Evolutionary conservation across 176 grass and related monocot species (phyloP).

Genomic region (Ananas comosus): DNA sequence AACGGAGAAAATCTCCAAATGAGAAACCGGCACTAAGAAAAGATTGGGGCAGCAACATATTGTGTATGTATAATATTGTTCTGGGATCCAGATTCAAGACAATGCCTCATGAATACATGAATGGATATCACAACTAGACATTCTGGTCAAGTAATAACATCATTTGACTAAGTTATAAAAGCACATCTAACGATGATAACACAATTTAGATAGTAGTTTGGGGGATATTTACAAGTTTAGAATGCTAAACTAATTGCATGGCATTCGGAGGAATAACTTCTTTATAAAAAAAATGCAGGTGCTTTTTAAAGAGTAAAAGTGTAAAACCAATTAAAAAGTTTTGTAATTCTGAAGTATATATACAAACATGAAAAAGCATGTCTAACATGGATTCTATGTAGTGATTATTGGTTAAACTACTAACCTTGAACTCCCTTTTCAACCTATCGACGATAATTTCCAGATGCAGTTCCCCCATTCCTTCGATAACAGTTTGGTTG

Average conservation of each 20-base stretch:
- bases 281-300: background rate
- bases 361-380: background rate
- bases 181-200: no score
- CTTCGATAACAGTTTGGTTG: slow-evolving; percentile 99
- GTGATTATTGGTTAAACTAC: slow-evolving; percentile 8
- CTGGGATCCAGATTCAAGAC: background rate
- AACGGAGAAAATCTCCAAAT: background rate
- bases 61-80: background rate
- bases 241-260: background rate
- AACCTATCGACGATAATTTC: slow-evolving; percentile 94
- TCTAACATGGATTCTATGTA: background rate
- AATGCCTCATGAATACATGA: background rate
- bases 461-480: slow-evolving; percentile 98
- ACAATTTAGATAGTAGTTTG: no score
- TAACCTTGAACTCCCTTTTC: slow-evolving; percentile 90
- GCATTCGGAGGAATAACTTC: background rate
- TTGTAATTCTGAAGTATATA: background rate
- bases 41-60: background rate
- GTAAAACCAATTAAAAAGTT: background rate
- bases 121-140: background rate
- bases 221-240: no score
- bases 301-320: background rate
- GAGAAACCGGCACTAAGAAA: background rate
- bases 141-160: background rate
- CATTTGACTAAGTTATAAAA: no score